Conservation (phyloP, 140 eudicot species). For the Stevia rebaudiana region DNA sequence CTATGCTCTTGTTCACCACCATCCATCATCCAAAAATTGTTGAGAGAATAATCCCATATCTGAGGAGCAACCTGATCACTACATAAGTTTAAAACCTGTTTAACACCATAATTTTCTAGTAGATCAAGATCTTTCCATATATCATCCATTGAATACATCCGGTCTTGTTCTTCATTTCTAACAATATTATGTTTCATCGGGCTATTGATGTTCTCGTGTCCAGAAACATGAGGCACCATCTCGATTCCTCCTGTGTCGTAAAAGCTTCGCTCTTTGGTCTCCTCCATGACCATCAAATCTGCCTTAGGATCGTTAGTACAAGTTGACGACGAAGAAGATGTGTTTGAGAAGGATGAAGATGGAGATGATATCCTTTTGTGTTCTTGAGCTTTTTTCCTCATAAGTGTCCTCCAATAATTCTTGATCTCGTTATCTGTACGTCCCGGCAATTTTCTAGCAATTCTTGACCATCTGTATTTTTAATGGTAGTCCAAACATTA, state of each 20-base stretch:
- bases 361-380: conserved; percentile 35
- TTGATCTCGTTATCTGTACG: conserved; percentile 79
- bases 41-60: conserved; percentile 46
- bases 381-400: conserved; percentile 71
- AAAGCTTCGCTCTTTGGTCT: conserved; percentile 37
- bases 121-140: conserved; percentile 73
- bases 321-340: conserved; percentile 40
- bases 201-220: conserved; percentile 13
- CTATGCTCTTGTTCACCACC: conserved; percentile 31
- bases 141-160: conserved; percentile 57
- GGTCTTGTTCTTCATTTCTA: conserved; percentile 16
- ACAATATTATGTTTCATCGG: conserved; percentile 4
- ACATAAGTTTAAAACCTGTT: conserved; percentile 28
- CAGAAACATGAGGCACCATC: background rate
- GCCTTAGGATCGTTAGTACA: conserved; percentile 27
- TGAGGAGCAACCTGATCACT: conserved; percentile 33
- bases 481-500: background rate
- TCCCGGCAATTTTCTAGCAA: conserved; percentile 69
- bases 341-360: conserved; percentile 31
- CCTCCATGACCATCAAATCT: conserved; percentile 20
- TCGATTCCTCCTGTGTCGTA: conserved; percentile 46
- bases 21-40: conserved; percentile 41
- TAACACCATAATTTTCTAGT: conserved; percentile 38
- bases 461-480: conserved; percentile 64
- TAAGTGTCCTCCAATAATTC: conserved; percentile 77